Evolutionary conservation across 2,329 filamentous ascomycete species (phyloP).

Genomic region (Amesomyces nigricolor): DNA sequence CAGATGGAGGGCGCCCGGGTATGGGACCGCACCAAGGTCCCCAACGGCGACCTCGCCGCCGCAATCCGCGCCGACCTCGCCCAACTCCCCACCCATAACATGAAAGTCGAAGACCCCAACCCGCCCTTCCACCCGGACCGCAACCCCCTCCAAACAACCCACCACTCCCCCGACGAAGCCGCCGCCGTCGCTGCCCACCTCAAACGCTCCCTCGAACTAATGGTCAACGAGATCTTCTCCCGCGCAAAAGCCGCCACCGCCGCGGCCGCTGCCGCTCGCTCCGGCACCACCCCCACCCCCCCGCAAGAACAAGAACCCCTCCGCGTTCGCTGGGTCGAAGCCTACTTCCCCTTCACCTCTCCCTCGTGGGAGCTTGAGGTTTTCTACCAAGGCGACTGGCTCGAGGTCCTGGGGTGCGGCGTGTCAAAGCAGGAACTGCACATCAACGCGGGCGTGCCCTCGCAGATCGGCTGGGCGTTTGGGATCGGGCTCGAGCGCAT

Average conservation of each 20-base stretch:
- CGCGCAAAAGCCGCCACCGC: slow-evolving; percentile 64
- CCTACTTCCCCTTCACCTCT: slow-evolving; percentile 95
- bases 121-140: slow-evolving; percentile 69
- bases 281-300: neutral
- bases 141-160: slow-evolving; percentile 72
- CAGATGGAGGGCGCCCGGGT: slow-evolving; percentile 95
- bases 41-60: slow-evolving; percentile 52
- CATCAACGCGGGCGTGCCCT: slow-evolving; percentile 66
- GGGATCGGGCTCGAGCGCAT: slow-evolving; percentile 90
- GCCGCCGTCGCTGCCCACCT: slow-evolving; percentile 79
- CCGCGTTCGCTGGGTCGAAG: slow-evolving; percentile 88
- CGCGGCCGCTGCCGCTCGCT: slow-evolving; percentile 23
- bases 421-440: slow-evolving; percentile 80
- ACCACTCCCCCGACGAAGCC: slow-evolving; percentile 70
- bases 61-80: slow-evolving; percentile 66
- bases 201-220: slow-evolving; percentile 80
- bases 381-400: slow-evolving; percentile 89
- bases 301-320: slow-evolving; percentile 61
- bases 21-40: slow-evolving; percentile 68
- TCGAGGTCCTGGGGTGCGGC: slow-evolving; percentile 91
- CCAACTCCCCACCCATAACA: slow-evolving; percentile 63
- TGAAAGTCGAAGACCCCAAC: slow-evolving; percentile 78
- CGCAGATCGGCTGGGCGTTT: slow-evolving; percentile 88
- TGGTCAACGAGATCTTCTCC: slow-evolving; percentile 85
- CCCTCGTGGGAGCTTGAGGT: slow-evolving; percentile 96